Conservation (phyloP, 176 grass and related monocot species). For the Zea mays region DNA sequence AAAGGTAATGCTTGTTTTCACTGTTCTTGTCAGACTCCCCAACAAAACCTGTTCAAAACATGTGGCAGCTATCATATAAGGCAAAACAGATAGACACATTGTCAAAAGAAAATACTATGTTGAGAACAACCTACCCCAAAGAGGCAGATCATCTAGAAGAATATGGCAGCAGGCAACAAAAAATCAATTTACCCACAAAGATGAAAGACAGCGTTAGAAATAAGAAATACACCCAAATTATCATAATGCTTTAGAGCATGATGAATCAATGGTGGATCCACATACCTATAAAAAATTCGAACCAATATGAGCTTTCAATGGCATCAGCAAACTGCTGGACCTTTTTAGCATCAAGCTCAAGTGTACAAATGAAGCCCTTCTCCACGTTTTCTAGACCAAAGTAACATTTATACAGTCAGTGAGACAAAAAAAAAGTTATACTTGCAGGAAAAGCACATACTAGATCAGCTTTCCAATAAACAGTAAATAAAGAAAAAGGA, state of each 20-base stretch:
- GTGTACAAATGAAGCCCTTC: constrained; percentile 63
- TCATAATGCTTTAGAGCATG: constrained; percentile 15
- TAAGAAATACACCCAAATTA: constrained; percentile 14
- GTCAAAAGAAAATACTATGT: constrained; percentile 30
- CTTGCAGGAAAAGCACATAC: neutral
- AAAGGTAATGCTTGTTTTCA: constrained; percentile 90
- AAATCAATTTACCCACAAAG: constrained; percentile 8
- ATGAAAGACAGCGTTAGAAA: constrained; percentile 39
- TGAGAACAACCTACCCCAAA: constrained; percentile 76
- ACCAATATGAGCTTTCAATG: constrained; percentile 90
- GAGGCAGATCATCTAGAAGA: constrained; percentile 84
- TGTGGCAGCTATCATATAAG: constrained; percentile 16
- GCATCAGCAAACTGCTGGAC: constrained; percentile 87
- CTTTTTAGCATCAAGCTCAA: constrained; percentile 77
- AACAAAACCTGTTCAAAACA: constrained; percentile 69
- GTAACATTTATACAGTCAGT: constrained; percentile 33
- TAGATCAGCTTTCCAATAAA: neutral
- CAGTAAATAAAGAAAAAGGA: constrained; percentile 35
- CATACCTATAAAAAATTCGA: constrained; percentile 96
- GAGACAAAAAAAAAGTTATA: neutral
- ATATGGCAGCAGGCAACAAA: constrained; percentile 33
- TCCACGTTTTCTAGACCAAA: constrained; percentile 66
- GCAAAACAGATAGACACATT: neutral
- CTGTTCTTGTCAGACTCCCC: constrained; percentile 87
- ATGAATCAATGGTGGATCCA: constrained; percentile 28